Evolutionary conservation across 129 eudicot species (phyloP).

Genomic region (Mikania micrantha): DNA sequence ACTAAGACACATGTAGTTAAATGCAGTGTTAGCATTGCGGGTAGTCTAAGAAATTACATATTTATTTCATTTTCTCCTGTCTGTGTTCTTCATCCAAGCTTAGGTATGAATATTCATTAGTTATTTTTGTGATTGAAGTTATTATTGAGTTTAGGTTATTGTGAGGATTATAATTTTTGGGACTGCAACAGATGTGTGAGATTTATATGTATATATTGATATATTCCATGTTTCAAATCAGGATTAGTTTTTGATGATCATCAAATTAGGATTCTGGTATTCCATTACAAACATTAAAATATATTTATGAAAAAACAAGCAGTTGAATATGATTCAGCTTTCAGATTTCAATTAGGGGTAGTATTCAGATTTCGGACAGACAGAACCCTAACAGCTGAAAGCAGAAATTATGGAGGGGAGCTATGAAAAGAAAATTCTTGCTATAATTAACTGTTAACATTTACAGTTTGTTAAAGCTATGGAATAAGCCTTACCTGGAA

Average conservation of each 20-base stretch:
- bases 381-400: slow-evolving; percentile 2
- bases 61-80: background rate
- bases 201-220: background rate
- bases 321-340: background rate
- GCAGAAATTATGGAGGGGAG: background rate
- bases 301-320: background rate
- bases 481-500: background rate
- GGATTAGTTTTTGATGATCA: background rate
- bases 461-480: background rate
- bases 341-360: background rate
- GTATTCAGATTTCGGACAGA: background rate
- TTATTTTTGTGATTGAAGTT: too few species aligned
- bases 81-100: background rate
- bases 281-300: too few species aligned
- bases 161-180: background rate
- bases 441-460: background rate
- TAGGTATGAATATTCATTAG: background rate
- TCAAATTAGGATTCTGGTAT: background rate
- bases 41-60: background rate
- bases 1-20: too few species aligned
- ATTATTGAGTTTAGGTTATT: background rate
- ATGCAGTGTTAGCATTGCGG: too few species aligned
- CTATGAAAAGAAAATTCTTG: background rate
- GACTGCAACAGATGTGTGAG: background rate
- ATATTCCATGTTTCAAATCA: background rate